Conservation (phyloP, 2,329 filamentous ascomycete species). For the Graphiopsis chlorocephala region DNA sequence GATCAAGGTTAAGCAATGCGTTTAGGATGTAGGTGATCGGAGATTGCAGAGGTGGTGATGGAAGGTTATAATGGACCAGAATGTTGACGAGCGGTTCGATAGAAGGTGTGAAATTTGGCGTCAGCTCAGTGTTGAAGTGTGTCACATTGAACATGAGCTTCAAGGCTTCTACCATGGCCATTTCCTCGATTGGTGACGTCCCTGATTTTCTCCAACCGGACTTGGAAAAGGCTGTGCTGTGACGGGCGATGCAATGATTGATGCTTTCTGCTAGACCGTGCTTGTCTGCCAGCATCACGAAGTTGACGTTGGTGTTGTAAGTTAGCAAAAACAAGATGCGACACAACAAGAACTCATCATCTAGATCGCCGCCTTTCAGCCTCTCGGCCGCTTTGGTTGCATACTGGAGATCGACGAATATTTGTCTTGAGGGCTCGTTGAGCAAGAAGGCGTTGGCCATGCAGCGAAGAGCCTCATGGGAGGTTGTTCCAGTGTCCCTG, state of each 20-base stretch:
- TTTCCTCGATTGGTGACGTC: slow-evolving; percentile 62
- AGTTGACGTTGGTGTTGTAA: slow-evolving; percentile 69
- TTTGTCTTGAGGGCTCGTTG: slow-evolving; percentile 64
- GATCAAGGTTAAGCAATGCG: slow-evolving; percentile 68
- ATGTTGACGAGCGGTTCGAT: slow-evolving; percentile 70
- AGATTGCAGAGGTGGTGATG: slow-evolving; percentile 66
- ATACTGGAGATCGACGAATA: slow-evolving; percentile 69
- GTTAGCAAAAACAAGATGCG: slow-evolving; percentile 77
- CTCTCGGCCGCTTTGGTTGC: slow-evolving; percentile 65
- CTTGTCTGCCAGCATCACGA: slow-evolving; percentile 63
- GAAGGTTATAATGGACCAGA: slow-evolving; percentile 59
- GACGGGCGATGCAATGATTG: slow-evolving; percentile 56
- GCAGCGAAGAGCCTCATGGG: slow-evolving; percentile 74
- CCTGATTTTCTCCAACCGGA: slow-evolving; percentile 26
- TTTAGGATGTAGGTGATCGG: slow-evolving; percentile 74
- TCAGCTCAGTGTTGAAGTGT: slow-evolving; percentile 65
- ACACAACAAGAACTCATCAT: slow-evolving; percentile 84
- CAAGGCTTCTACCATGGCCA: slow-evolving; percentile 78
- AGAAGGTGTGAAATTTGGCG: slow-evolving; percentile 62
- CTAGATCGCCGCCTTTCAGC: slow-evolving; percentile 67
- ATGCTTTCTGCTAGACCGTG: slow-evolving; percentile 67
- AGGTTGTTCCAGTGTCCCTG: slow-evolving; percentile 59
- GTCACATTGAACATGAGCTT: slow-evolving; percentile 89
- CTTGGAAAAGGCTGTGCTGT: slow-evolving; percentile 41
- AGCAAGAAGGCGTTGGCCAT: slow-evolving; percentile 82